Evolutionary conservation across 2,329 filamentous ascomycete genomes (phyloP), one percentile per base, ranked within the genome.

Genomic region (Fusarium sp.): DNA sequence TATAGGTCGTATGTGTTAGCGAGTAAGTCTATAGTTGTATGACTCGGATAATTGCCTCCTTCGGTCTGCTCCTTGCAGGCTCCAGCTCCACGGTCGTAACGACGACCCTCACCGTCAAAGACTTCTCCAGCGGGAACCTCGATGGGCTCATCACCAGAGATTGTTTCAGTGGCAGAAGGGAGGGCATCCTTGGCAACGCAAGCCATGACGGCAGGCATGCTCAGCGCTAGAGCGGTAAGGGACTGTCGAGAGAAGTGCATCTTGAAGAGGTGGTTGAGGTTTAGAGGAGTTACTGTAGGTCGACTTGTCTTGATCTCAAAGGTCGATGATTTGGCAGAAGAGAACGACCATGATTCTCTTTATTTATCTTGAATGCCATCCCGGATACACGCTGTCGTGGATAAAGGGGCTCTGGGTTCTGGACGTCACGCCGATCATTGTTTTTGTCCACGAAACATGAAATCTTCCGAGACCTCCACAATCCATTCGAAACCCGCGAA

Each of bases 61-160:
- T 72, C 69, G 82, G 78, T 20, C 33, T 46, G 52, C 6, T 76
- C 79, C 33, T 69, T 78, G 74, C 83, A 84, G 34, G 76, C 62
- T 2, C 62, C 77, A 10, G 68, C 60, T 20, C 77, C 78, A 22
- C 78, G 77, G 62, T 81, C 79, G 46, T 75, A 80, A 54, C 73
- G 73, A 26, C 65, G 69, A 72, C 74, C 77, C 33, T 71, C 66
- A 55, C 74, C 76, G 49, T 78, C 76, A 44, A 69, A 78, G 14
- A 72, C 68, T 11, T 72, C 60, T 13, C 76, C 72, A 5, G 73
- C 56, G 11, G 61, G 46, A 28, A 76, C 69, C 52, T 75, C 72
- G 18, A 78, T 78, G 14, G 77, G 75, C 1, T 64, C 66, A 34
- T 62, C 73, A 56, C 65, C 74, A 40, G 69, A 60, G 53, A 69